Percentiles rank a stretch among this genome's conserved stretches.
phyloP scores from a whole-genome alignment of 2,329 filamentous ascomycete genomes.

The Cladosporium velox region DNA sequence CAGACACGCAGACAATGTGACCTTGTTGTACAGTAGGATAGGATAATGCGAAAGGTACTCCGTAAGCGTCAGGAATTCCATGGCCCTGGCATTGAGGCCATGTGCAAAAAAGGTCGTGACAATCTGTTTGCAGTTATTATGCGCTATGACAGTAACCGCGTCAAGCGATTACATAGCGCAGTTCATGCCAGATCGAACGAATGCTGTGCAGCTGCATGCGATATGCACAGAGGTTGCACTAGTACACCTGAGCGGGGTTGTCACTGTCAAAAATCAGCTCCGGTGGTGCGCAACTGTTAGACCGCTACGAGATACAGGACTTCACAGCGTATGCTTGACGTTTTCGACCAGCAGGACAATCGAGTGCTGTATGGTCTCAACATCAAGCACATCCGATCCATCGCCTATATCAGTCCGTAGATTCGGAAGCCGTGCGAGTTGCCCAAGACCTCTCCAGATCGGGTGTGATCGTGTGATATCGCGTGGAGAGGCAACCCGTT shows the following conservation, averaged over 20 bases:
- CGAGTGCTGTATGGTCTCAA: too few species aligned
- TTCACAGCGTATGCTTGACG: not conserved
- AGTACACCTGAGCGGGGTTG: not conserved
- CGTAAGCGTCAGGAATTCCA: not conserved
- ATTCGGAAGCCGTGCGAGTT: not conserved
- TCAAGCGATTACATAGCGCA: not conserved
- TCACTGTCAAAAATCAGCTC: not conserved
- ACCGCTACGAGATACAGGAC: not conserved
- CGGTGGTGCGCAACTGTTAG: not conserved
- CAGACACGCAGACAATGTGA: not conserved
- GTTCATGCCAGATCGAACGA: not conserved
- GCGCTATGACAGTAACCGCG: not conserved
- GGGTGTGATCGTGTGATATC: constrained; percentile 6
- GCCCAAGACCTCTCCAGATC: not conserved
- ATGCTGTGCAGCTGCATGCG: constrained; percentile 8
- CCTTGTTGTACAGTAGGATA: not conserved
- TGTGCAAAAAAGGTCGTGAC: not conserved
- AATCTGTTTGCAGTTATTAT: not conserved
- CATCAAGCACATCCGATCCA: not conserved
- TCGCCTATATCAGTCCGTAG: not conserved
- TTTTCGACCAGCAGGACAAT: not conserved
- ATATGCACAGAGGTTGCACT: not conserved
- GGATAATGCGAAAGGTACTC: not conserved
- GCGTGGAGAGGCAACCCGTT: constrained; percentile 13
- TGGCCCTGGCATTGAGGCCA: not conserved